Evolutionary conservation across 805 yeast species (phyloP), one percentile per base, ranked within the genome.

Genomic region (Spathaspora passalidarum): DNA sequence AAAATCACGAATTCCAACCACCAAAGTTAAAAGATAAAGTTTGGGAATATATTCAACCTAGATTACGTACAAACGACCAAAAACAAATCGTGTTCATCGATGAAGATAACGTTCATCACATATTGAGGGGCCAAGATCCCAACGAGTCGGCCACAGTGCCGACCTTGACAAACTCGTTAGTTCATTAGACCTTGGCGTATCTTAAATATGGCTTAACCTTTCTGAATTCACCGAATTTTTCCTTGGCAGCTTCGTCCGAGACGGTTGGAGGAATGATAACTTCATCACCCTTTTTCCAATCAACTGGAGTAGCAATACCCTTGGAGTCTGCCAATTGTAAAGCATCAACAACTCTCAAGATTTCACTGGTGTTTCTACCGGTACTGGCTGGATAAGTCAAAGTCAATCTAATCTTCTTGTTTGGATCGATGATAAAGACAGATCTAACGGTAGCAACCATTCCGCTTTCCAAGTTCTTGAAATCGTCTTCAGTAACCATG

Each of bases 291-390:
- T 78, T 80, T 51, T 78, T 77, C 90, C 89, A 84, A 70, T 84
- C 80, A 47, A 80, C 78, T 45, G 90, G 89, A 21, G 89, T 84
- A 45, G 84, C 82, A 49, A 83, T 66, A 51, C 82, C 79, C 66
- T 78, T 65, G 56, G 72, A 67, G 59, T 83, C 89, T 49, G 83
- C 76, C 48, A 77, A 72, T 63, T 84, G 88, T 57, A 84, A 73
- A 18, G 88, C 81, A 62, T 84, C 89, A 53, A 84, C 72, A 38
- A 80, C 85, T 65, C 90, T 71, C 60, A 84, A 72, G 35, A 84
- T 81, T 62, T 84, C 90, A 43, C 88, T 84, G 19, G 89, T 80
- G 74, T 84, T 84, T 71, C 90, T 75, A 51, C 90, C 89, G 34
- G 85, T 79, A 9, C 87, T 80, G 36, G 88, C 85, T 34, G 89